phyloP scores from a whole-genome alignment of 352 stramenopile genomes.

The Globisporangium echinulatum region DNA sequence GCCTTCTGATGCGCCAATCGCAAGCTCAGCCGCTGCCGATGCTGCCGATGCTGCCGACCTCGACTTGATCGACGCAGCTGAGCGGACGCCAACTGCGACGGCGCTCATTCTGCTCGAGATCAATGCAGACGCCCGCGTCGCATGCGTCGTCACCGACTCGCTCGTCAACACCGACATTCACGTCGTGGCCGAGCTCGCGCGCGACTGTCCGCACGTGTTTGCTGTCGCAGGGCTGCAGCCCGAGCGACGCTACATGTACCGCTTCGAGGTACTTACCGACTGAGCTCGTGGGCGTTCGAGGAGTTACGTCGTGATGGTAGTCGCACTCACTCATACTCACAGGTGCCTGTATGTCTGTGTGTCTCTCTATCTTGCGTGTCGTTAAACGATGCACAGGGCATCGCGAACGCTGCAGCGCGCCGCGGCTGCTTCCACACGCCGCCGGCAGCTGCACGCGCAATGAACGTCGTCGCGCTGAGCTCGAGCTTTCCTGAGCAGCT shows the following conservation, averaged over 20 bases:
- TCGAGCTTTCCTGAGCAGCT: conserved; percentile 65
- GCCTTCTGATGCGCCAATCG: no score
- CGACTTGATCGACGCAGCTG: not conserved
- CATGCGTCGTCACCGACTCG: conserved; percentile 58
- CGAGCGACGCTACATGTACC: conserved; percentile 60
- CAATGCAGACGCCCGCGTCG: conserved; percentile 39
- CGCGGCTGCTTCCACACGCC: conserved; percentile 65
- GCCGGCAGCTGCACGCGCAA: conserved; percentile 5
- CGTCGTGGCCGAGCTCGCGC: conserved; percentile 22
- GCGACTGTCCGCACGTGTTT: conserved; percentile 41
- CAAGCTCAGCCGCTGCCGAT: not conserved
- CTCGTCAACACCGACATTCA: conserved; percentile 44
- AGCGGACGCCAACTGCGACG: conserved; percentile 9
- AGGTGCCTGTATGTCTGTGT: not conserved
- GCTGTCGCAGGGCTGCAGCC: conserved; percentile 31
- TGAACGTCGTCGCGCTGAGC: conserved; percentile 61
- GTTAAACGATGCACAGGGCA: conserved; percentile 22
- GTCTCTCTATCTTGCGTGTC: not conserved
- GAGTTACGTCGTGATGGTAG: no score
- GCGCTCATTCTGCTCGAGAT: conserved; percentile 65
- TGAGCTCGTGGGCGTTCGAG: no score
- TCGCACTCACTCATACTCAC: not conserved
- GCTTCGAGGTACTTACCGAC: conserved; percentile 35
- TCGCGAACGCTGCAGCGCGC: conserved; percentile 40
- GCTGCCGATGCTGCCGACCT: conserved; percentile 8